Evolutionary conservation across 257 asterid genomes (phyloP).

Genomic region (Asclepias syriaca): DNA sequence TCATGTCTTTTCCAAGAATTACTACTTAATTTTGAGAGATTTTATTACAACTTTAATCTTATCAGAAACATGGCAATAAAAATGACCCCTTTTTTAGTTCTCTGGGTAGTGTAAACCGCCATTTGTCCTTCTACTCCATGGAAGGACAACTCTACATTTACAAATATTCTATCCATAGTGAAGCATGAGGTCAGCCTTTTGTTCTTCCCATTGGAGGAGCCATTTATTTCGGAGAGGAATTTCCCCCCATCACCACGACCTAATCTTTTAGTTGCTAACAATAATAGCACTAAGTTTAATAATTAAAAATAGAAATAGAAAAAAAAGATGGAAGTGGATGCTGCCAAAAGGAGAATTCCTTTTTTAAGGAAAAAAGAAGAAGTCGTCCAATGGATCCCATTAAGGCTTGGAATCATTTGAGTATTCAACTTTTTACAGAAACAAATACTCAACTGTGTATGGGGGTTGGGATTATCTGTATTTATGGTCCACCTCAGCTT

Average conservation of each 20-base stretch:
- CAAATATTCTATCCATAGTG: background rate
- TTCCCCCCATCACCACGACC: conserved; percentile 3
- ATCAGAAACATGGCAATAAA: background rate
- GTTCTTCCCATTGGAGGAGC: background rate
- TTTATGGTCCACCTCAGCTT: conserved; percentile 25
- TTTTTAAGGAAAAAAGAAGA: background rate
- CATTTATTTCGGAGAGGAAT: conserved; percentile 1
- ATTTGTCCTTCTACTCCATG: conserved; percentile 38
- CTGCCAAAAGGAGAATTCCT: background rate
- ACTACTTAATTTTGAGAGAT: no score
- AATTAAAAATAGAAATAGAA: no score
- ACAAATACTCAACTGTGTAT: no score
- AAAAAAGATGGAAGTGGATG: background rate
- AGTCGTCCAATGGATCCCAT: conserved; percentile 16
- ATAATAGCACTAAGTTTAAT: no score
- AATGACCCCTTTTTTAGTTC: conserved; percentile 21
- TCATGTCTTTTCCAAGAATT: no score
- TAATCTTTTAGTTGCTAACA: background rate
- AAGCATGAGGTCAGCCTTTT: conserved; percentile 1
- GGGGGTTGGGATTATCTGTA: conserved; percentile 5
- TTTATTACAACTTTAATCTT: no score
- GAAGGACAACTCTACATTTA: conserved; percentile 25
- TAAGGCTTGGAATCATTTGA: conserved; percentile 12
- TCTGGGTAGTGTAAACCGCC: conserved; percentile 26
- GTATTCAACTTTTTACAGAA: conserved; percentile 17